These are phyloP conservation scores for Coemansia umbellata DNA, from an alignment of 192 early-diverging fungal species.

Conservation along the genomic window DNA sequence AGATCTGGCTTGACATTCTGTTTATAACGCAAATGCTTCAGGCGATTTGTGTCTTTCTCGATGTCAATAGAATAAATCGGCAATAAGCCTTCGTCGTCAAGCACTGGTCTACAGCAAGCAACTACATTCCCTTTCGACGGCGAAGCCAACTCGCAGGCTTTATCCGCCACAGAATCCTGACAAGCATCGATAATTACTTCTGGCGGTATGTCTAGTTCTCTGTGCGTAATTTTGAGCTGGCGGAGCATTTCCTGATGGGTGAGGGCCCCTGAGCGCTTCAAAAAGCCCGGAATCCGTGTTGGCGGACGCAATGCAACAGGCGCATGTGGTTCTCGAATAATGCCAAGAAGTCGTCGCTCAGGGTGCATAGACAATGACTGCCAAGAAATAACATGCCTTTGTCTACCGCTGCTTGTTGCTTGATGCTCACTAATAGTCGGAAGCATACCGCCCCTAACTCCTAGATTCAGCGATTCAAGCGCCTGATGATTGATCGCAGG, in stretches of 20 bases:
- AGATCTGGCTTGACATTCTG: conserved; percentile 10
- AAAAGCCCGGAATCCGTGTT: conserved; percentile 33
- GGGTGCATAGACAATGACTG: conserved; percentile 10
- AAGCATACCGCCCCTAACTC: conserved; percentile 13
- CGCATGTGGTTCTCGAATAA: background rate
- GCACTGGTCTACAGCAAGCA: conserved; percentile 17
- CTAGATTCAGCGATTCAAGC: conserved; percentile 8
- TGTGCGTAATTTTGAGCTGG: conserved; percentile 8
- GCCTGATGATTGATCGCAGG: conserved; percentile 3
- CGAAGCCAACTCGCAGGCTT: conserved; percentile 4
- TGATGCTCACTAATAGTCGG: conserved; percentile 3
- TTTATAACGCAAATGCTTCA: background rate
- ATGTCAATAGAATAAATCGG: background rate
- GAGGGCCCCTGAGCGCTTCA: background rate
- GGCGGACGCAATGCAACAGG: conserved; percentile 22
- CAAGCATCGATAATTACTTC: conserved; percentile 8
- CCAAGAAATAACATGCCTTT: conserved; percentile 3
- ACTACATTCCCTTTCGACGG: conserved; percentile 14
- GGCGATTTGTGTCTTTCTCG: background rate
- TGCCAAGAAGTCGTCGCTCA: background rate
- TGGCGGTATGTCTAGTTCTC: conserved; percentile 25
- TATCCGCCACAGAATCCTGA: conserved; percentile 13
- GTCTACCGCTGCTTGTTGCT: background rate
- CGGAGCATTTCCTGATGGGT: conserved; percentile 8
- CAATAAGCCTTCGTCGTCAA: background rate